Conservation (phyloP, 176 grass and related monocot genomes). For the Oropetium thomaeum region DNA sequence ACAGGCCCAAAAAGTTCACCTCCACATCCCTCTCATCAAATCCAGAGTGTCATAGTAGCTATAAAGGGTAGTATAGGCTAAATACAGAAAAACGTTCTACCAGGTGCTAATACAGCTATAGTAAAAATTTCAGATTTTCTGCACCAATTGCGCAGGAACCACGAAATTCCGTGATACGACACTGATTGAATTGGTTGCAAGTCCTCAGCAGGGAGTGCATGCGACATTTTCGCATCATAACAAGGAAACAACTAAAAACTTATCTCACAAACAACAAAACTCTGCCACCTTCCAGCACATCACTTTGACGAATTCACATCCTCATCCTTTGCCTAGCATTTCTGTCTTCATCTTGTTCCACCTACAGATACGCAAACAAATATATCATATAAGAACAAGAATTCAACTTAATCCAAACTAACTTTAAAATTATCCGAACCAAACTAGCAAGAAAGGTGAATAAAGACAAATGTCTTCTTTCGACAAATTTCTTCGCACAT, state of each 20-base stretch:
- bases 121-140: neutral
- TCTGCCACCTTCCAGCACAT: neutral
- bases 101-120: neutral
- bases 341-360: slow-evolving; percentile 41
- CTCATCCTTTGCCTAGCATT: slow-evolving; percentile 8
- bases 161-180: neutral
- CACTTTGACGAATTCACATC: slow-evolving; percentile 20
- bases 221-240: neutral
- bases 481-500: neutral
- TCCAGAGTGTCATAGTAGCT: too few relatives aligned
- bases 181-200: neutral
- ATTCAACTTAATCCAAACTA: neutral
- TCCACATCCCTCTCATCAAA: too few relatives aligned
- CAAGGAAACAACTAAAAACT: neutral
- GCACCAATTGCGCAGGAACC: too few relatives aligned
- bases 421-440: neutral
- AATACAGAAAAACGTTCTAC: neutral
- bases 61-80: too few relatives aligned
- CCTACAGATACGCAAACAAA: slow-evolving; percentile 15
- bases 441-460: neutral
- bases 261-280: slow-evolving; percentile 14
- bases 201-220: neutral
- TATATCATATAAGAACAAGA: neutral
- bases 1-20: too few relatives aligned
- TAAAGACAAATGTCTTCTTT: neutral